phyloP scores from a whole-genome alignment of 1,284 basidiomycete species.

The Ustilago loliicola region DNA sequence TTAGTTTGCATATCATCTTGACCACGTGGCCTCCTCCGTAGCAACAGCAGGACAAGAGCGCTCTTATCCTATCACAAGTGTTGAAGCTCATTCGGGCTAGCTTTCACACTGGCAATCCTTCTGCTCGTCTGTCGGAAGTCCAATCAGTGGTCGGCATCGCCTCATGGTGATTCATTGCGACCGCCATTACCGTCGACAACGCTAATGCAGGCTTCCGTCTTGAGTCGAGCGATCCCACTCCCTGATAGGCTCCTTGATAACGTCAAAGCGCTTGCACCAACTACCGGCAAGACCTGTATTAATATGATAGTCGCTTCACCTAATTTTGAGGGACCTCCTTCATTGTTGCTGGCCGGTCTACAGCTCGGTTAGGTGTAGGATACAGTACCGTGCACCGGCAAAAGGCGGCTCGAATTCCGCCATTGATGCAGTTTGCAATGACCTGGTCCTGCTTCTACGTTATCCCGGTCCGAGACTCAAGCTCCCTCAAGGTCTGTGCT shows the following conservation, averaged over 20 bases:
- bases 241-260: too few relatives aligned
- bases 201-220: background rate
- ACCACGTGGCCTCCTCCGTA: background rate
- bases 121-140: background rate
- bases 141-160: background rate
- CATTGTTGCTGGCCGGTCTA: background rate
- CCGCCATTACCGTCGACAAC: conserved; percentile 1
- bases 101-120: background rate
- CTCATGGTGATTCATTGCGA: background rate
- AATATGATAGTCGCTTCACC: too few relatives aligned
- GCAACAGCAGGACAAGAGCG: too few relatives aligned
- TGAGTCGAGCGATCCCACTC: too few relatives aligned
- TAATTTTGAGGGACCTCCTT: too few relatives aligned
- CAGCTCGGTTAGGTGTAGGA: background rate
- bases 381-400: conserved; percentile 1
- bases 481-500: background rate
- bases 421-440: background rate
- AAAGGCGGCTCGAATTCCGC: background rate
- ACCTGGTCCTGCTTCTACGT: background rate
- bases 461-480: background rate
- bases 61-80: background rate
- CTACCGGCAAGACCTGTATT: too few relatives aligned
- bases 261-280: too few relatives aligned
- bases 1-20: background rate
- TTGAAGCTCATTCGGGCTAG: background rate